A percentile compares a stretch with the other conserved stretches of the same genome.
Conservation (phyloP, 257 asterid species). For the Ligustrum vulgare region DNA sequence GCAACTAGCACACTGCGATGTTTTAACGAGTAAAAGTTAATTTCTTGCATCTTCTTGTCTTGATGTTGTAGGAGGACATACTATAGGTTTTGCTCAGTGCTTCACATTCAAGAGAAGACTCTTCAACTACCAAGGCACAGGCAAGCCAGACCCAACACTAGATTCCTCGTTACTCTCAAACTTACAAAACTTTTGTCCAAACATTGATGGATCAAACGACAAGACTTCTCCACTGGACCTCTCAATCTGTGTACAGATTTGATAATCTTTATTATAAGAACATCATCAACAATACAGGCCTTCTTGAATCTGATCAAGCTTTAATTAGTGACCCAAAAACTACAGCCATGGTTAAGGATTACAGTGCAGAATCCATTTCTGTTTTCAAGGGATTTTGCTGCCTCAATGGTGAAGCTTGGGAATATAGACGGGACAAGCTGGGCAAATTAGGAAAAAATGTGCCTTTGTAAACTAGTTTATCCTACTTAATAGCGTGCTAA, state of each 20-base stretch:
- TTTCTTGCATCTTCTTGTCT: neutral
- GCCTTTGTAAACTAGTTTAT: constrained; percentile 38
- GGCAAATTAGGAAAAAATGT: constrained; percentile 67
- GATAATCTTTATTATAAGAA: constrained; percentile 62
- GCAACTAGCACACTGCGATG: too few species aligned
- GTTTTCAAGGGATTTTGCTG: constrained; percentile 53
- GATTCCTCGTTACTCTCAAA: constrained; percentile 43
- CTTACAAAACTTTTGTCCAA: constrained; percentile 51
- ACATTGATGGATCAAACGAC: constrained; percentile 45
- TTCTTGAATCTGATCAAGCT: constrained; percentile 82
- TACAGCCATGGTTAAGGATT: constrained; percentile 53
- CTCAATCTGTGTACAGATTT: constrained; percentile 33
- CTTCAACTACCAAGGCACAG: constrained; percentile 56
- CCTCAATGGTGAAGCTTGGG: constrained; percentile 70
- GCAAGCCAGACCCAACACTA: constrained; percentile 64
- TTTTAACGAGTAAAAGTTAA: neutral
- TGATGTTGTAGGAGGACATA: constrained; percentile 57
- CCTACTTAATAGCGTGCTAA: too few species aligned
- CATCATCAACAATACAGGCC: constrained; percentile 49
- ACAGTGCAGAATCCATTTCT: constrained; percentile 44
- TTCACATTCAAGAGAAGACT: constrained; percentile 72
- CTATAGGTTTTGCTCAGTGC: constrained; percentile 85
- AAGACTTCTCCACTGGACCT: constrained; percentile 52
- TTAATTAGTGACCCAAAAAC: constrained; percentile 46
- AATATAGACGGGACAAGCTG: constrained; percentile 53